Evolutionary conservation across 768 basidiomycete genomes (phyloP).

Genomic region (Trametes villosa): DNA sequence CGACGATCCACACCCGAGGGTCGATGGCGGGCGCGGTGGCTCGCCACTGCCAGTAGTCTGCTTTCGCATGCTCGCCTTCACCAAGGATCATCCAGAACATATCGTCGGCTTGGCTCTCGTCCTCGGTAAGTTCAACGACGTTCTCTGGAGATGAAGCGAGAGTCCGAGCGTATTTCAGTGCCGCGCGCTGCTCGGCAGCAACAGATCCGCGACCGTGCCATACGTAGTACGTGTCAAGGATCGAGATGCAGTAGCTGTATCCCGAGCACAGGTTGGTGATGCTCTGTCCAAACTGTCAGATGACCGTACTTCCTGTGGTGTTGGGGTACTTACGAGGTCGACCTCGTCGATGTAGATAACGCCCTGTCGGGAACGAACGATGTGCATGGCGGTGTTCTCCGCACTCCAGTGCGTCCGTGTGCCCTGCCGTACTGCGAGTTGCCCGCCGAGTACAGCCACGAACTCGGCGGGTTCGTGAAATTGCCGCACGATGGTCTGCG

Average conservation of each 20-base stretch:
- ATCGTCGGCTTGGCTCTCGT: constrained; percentile 68
- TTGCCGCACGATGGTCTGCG: constrained; percentile 53
- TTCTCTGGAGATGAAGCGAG: constrained; percentile 44
- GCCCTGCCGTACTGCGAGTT: constrained; percentile 75
- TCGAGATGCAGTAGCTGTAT: constrained; percentile 79
- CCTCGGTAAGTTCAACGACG: constrained; percentile 64
- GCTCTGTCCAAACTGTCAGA: constrained; percentile 41
- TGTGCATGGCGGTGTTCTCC: constrained; percentile 85
- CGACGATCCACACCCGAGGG: constrained; percentile 66
- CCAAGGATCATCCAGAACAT: constrained; percentile 90
- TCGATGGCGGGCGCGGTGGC: constrained; percentile 40
- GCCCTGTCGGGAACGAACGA: constrained; percentile 56
- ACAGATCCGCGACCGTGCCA: constrained; percentile 82
- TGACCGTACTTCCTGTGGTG: neutral
- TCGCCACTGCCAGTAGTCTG: constrained; percentile 86
- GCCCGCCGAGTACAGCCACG: constrained; percentile 67
- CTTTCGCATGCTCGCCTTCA: constrained; percentile 73
- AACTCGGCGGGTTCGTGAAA: constrained; percentile 66
- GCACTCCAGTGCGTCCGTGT: constrained; percentile 72
- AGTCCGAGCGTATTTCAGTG: constrained; percentile 59
- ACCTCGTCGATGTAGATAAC: constrained; percentile 70
- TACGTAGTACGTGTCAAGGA: constrained; percentile 73
- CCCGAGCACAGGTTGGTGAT: constrained; percentile 78
- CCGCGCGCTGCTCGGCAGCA: constrained; percentile 60
- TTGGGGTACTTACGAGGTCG: constrained; percentile 57